phyloP scores from a whole-genome alignment of 768 basidiomycete species.

The Psilocybe sp. region DNA sequence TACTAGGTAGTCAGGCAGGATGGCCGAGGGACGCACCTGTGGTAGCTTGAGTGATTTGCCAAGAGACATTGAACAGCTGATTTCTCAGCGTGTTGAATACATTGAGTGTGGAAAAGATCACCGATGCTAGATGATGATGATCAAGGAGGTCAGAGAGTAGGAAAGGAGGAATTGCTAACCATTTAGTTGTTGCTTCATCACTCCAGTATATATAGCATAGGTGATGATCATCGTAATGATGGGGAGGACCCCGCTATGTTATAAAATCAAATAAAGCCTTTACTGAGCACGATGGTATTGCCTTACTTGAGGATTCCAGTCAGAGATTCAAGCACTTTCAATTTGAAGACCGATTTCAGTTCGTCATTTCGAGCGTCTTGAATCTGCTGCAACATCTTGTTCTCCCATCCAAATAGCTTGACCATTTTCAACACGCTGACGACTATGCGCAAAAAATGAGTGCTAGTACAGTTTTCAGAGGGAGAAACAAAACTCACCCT shows the following conservation, averaged over 20 bases:
- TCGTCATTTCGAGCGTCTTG: conserved; percentile 61
- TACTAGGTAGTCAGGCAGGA: not conserved
- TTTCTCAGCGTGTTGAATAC: conserved; percentile 62
- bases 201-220: conserved; percentile 50
- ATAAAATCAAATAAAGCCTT: not conserved
- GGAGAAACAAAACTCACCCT: conserved; percentile 35
- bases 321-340: conserved; percentile 1
- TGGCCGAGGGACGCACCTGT: conserved; percentile 7
- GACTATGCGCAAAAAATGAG: conserved; percentile 31
- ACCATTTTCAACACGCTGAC: conserved; percentile 62
- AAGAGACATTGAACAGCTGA: conserved; percentile 39
- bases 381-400: conserved; percentile 50
- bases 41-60: conserved; percentile 17
- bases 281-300: not conserved
- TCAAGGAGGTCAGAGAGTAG: not conserved
- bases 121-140: conserved; percentile 26
- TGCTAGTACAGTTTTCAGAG: not conserved
- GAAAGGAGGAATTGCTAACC: conserved; percentile 7
- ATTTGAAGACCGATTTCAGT: conserved; percentile 32
- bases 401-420: conserved; percentile 72
- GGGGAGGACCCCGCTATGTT: conserved; percentile 53
- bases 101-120: conserved; percentile 51
- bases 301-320: not conserved
- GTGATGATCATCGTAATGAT: conserved; percentile 65
- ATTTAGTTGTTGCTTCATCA: conserved; percentile 36